Base-by-base conservation (phyloP, 2,329 filamentous ascomycete species). In the Trichoderma afroharzianum region DNA sequence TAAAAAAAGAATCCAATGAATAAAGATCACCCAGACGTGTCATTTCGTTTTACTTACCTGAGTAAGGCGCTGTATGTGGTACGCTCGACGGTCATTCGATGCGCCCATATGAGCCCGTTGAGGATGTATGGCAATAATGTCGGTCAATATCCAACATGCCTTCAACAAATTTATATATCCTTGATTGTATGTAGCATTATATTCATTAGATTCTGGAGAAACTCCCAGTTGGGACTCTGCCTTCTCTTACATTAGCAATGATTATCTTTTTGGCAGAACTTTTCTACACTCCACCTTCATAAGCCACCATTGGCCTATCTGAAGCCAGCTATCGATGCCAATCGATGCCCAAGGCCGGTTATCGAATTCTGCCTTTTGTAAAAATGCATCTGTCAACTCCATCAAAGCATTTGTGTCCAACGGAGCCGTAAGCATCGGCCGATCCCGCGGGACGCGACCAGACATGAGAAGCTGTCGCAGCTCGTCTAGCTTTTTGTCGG, bases 141-240 rank as follows among this genome's bases (percentile, higher is more conserved):
- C 15, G 1, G 59, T 62, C 59, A 62, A 62, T 43, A 62, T 62
- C 33, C 59, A 62, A 12, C 59, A 62, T n/a, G 59, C 33, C 6
- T 62, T 62, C 1, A 39, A 18, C 0, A 62, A 1, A n/a, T 62
- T 62, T 7, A n/a, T 9, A 6, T 28, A 62, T 1, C 59, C 32
- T 39, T 62, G 59, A 4, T 43, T 28, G 6, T 28, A 62, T 28
- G 6, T 39, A 3, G 12, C 21, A 2, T 11, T 0, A 0, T n/a
- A 2, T 9, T 28, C 47, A 14, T 24, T 4, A 50, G 12, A 3
- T 4, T 3, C 8, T 39, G 47, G 47, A 50, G 47, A 3, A 3
- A 0, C 0, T 1, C 4, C 7, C 2, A 62, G 2, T n/a, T 62
- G 59, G 1, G 59, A 62, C 14, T 62, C 21, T 3, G 21, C 59